phyloP scores from a whole-genome alignment of 1,284 basidiomycete genomes.

The Moesziomyces antarcticus region DNA sequence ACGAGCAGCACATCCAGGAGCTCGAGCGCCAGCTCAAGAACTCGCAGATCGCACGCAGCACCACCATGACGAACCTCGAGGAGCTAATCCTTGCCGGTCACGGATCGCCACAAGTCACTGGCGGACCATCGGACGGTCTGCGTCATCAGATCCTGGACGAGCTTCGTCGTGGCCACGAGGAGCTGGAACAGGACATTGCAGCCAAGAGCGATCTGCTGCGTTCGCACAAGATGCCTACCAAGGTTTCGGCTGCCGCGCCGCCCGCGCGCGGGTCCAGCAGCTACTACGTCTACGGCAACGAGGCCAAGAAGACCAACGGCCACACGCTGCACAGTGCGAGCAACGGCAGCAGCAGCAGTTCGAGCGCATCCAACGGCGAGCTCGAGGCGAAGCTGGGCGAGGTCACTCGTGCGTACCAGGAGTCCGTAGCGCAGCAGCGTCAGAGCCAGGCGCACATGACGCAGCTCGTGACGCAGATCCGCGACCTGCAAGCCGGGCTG shows the following conservation, averaged over 20 bases:
- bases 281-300: constrained; percentile 52
- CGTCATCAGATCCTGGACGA: constrained; percentile 77
- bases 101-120: constrained; percentile 17
- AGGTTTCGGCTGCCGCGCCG: background rate
- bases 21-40: constrained; percentile 74
- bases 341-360: background rate
- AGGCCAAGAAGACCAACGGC: constrained; percentile 7
- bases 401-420: constrained; percentile 78
- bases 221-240: constrained; percentile 33
- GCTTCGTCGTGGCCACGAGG: constrained; percentile 71
- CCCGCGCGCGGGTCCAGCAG: constrained; percentile 27
- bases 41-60: constrained; percentile 68
- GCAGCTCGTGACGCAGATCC: constrained; percentile 82
- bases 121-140: constrained; percentile 71
- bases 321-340: background rate
- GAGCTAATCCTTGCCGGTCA: constrained; percentile 53
- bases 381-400: constrained; percentile 76
- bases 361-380: constrained; percentile 56
- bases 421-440: constrained; percentile 77
- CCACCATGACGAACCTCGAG: constrained; percentile 61
- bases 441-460: constrained; percentile 86
- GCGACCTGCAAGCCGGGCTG: constrained; percentile 80
- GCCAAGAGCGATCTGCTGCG: constrained; percentile 61
- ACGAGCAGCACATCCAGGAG: constrained; percentile 75
- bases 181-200: constrained; percentile 62